Evolutionary conservation across 192 early-diverging fungal genomes (phyloP).

Genomic region (Linnemannia zychae): DNA sequence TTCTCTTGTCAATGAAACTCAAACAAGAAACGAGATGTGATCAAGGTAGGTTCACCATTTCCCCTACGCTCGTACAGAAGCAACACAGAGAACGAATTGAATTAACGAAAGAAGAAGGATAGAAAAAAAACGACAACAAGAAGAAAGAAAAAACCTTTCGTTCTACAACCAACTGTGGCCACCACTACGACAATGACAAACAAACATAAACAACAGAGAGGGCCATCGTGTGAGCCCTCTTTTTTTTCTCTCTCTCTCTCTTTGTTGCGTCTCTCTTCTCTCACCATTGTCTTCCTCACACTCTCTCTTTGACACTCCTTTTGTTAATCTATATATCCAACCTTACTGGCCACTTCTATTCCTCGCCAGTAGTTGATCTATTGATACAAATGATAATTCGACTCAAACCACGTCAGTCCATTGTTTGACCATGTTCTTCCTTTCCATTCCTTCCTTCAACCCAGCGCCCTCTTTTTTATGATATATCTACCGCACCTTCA

Average conservation of each 20-base stretch:
- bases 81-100: neutral
- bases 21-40: neutral
- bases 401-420: no score
- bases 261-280: neutral
- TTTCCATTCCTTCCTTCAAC: neutral
- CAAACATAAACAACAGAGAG: neutral
- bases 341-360: neutral
- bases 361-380: neutral
- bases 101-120: neutral
- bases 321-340: neutral
- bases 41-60: no score
- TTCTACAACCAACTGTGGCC: neutral
- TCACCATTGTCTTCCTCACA: neutral
- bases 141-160: neutral
- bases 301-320: neutral
- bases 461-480: constrained; percentile 1
- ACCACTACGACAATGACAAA: neutral
- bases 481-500: neutral
- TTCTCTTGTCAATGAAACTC: neutral
- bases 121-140: neutral
- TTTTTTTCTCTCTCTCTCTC: neutral
- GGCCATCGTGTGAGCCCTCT: neutral
- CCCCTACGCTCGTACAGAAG: no score
- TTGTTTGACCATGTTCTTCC: neutral
- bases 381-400: neutral